Evolutionary conservation across 192 early-diverging fungal species (phyloP), one percentile per base, ranked within the genome.

Genomic region (Gonapodya sp.): DNA sequence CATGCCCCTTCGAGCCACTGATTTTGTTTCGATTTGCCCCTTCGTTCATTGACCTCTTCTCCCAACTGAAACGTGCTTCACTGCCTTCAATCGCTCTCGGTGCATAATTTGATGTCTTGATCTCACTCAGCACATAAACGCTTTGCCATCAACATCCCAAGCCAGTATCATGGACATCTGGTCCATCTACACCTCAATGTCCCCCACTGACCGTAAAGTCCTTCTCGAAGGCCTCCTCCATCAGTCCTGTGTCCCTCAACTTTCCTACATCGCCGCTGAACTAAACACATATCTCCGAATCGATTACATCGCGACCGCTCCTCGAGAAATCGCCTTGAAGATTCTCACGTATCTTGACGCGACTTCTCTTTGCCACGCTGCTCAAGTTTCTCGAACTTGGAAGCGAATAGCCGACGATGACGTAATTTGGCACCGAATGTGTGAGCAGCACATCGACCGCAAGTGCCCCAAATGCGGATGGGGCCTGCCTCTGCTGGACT

Each of bases 381-480:
- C 96, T 14, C 95, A 97, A 85, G 95, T 96, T 0, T 93, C 89
- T 78, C 91, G 88, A 16, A 80, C 84, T 0, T 99, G 97, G 97
- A 91, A 89, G n/a, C 79, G 79, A 24, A 81, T 97, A 16, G 94
- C 96, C 1, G 95, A 98, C 81, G 95, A 96, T 82, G 95, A 99
- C 82, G 86, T 92, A 1, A 88, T 99, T 18, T 99, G 97, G 97
- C 94, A 97, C 82, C 87, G 93, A 35, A 97, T 99, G 95, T 99
- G 97, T 81, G 93, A 93, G 36, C 96, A 98, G 86, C 97, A 99
- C 83, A 99, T 97, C 79, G 96, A 96, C 85, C 94, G 94, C 79
- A 94, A 95, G 80, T 99, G 97, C 83, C 88, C 88, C 82, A 97
- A 93, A 80, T 99, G 97, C 85, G 97, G 97, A 0, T 99, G 96